A percentile compares a stretch with the other conserved stretches of the same genome.
phyloP scores from a whole-genome alignment of 116 monocot species.

The Papilionanthe hybrid region DNA sequence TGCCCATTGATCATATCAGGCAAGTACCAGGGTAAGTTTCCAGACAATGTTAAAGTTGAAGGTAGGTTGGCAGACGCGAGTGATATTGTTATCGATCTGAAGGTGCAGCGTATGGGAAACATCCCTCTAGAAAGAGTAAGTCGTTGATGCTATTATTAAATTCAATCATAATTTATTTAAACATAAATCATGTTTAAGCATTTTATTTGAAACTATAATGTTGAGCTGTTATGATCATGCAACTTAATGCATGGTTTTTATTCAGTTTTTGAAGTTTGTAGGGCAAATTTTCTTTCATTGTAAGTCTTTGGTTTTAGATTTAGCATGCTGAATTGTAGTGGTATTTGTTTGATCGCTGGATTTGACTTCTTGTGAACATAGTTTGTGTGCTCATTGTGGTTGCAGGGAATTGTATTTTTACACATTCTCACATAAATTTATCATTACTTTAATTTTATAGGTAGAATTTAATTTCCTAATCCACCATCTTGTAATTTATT shows the following conservation, averaged over 20 bases:
- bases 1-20: constrained; percentile 67
- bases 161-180: not conserved
- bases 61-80: constrained; percentile 68
- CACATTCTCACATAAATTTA: not conserved
- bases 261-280: no score
- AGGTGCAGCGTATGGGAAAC: constrained; percentile 53
- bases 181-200: not conserved
- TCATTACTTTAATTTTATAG: not conserved
- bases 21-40: constrained; percentile 61
- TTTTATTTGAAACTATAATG: not conserved
- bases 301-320: not conserved
- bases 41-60: constrained; percentile 56
- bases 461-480: not conserved
- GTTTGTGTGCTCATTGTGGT: not conserved
- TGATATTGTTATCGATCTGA: constrained; percentile 50
- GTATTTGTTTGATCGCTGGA: not conserved
- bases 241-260: not conserved
- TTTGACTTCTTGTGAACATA: not conserved
- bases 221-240: not conserved
- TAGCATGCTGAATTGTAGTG: not conserved
- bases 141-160: not conserved
- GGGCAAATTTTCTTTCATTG: no score
- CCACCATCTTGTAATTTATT: not conserved
- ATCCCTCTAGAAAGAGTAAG: constrained; percentile 77
- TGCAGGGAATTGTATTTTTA: not conserved